Base-by-base conservation (phyloP, 306 rosid species). In the Vigna mungo region DNA sequence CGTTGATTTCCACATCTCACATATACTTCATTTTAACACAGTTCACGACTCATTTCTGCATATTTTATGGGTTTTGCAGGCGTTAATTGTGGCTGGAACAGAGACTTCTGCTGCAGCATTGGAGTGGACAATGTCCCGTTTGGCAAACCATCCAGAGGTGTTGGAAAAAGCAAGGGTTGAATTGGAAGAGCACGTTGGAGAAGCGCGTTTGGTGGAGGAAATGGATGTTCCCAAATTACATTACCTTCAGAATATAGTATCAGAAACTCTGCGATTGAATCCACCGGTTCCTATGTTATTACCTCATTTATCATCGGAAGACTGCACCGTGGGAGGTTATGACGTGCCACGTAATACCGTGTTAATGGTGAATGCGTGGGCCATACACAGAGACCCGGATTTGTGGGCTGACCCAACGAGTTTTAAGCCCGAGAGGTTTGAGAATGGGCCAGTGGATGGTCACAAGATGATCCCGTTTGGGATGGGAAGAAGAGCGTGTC, bases 41-140 rank as follows among this genome's bases (percentile, higher is more conserved):
- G 34, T 30, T 30, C 34, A 30, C 5, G 34, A 30, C 27, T 30
- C 34, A 30, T 30, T 30, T 30, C 34, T 30, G 34, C 34, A 30
- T 30, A 4, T 30, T 30, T 30, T 30, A 30, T 30, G 4, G 34
- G 5, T 30, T 30, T 30, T 17, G 13, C 12, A 91, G 96, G 69
- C 77, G 7, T 14, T 91, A 54, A 21, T 84, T 13, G 14, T 76
- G 4, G 94, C 94, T 0, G 94, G 97, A 27, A 86, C 92, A 4
- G 89, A 89, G 55, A 82, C 94, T 20, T 75, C 94, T 0, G 70
- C 94, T 0, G 17, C 71, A 2, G 83, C 90, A 11, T 18, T 91
- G 23, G 96, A 91, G 77, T 89, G 93, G 96, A 90, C 86, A 0
- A 44, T 91, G 84, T 32, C 88, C 0, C 75, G 84, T 73, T 64